Evolutionary conservation across 2,329 filamentous ascomycete species (phyloP), one percentile per base, ranked within the genome.

Genomic region (Aspergillus novofumigatus): DNA sequence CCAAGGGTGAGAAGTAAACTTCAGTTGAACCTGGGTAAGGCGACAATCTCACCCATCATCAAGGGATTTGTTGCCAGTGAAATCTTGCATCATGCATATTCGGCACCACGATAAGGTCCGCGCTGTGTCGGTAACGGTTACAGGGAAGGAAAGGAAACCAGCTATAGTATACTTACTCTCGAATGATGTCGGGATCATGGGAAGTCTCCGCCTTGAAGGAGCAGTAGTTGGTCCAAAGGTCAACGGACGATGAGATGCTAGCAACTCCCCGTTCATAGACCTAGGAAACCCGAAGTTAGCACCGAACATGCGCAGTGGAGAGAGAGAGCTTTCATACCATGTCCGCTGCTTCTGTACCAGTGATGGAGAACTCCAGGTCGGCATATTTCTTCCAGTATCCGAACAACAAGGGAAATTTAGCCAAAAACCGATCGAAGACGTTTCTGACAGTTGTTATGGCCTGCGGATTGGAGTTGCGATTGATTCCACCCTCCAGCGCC

Each of bases 321-420:
- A 58, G 63, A 51, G 50, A 41, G 23, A 45, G 17, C 20, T 54
- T 53, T 55, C 83, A 69, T 75, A 96, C 92, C 89, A 97, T 95
- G 75, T 97, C 94, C 54, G 94, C 94, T 47, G 93, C 93, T 79
- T 99, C 94, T 4, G 94, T 95, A 20, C 94, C 94, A 4, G 92
- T 92, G 63, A 99, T 96, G 52, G 92, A 92, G 78, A 99, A 99
- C 71, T 99, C 94, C 62, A 96, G 83, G 69, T 97, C 93, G 69
- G 94, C 94, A 82, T 97, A 99, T 74, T 97, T 97, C 80, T 97
- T 97, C 94, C 94, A 99, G 79, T 97, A 99, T 53, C 93, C 94
- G 69, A 97, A 99, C 42, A 97, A 85, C 10, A 97, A 83, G 2
- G 94, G 94, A 64, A 97, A 99, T 71, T 96, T 97, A 59, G 90